A percentile compares a stretch with the other conserved stretches of the same genome.
Conservation (phyloP, 257 asterid genomes). For the Eucommia ulmoides region DNA sequence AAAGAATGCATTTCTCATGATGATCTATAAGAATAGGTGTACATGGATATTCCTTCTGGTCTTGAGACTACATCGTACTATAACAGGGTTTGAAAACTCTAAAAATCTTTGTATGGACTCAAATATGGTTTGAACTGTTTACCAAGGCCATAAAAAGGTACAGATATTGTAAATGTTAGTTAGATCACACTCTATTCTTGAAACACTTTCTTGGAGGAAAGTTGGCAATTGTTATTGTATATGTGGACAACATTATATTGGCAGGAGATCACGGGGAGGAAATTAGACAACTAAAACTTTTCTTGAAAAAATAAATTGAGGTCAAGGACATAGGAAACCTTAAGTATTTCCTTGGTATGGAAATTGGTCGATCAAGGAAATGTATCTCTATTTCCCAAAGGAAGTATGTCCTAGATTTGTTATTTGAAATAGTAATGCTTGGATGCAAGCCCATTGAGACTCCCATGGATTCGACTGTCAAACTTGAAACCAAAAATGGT, state of each 20-base stretch:
- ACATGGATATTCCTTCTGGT: not conserved
- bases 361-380: not conserved
- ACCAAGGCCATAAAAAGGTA: not conserved
- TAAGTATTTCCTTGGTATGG: not conserved
- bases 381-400: not conserved
- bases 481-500: not conserved
- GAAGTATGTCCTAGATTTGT: not conserved
- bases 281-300: not conserved
- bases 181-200: not conserved
- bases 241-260: not conserved
- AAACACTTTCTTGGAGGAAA: not conserved
- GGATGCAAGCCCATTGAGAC: not conserved
- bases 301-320: not conserved
- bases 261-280: not conserved
- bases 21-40: not conserved
- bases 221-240: not conserved
- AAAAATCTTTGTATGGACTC: not conserved
- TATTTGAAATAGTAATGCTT: not conserved
- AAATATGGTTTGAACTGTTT: not conserved
- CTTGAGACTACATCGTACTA: not conserved
- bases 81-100: not conserved
- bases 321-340: not conserved
- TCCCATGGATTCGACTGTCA: not conserved
- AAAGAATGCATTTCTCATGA: conserved; percentile 1
- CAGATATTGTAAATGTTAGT: not conserved